Conservation (phyloP, 2,329 filamentous ascomycete species). For the Aspergillus sp. region DNA sequence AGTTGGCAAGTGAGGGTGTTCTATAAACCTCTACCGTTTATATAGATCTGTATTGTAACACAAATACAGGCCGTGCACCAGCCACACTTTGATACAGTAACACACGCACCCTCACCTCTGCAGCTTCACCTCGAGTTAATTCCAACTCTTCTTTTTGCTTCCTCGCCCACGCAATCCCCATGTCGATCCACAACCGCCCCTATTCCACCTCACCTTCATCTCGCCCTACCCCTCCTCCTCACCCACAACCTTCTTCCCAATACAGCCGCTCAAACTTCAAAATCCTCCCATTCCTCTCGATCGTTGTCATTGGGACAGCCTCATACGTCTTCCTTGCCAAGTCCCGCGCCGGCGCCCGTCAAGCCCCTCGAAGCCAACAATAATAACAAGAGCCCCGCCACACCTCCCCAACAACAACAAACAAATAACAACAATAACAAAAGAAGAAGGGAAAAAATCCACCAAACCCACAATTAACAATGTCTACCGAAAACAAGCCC, state of each 20-base stretch:
- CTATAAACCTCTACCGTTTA: background rate
- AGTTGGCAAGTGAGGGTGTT: background rate
- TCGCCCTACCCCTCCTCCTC: constrained; percentile 12
- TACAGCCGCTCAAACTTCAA: constrained; percentile 39
- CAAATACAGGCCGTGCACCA: background rate
- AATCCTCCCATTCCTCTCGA: constrained; percentile 43
- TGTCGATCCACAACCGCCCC: constrained; percentile 5
- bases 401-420: background rate
- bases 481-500: constrained; percentile 30
- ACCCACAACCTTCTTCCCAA: constrained; percentile 19
- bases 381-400: background rate
- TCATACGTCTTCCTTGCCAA: constrained; percentile 54
- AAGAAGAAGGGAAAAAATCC: background rate
- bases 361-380: constrained; percentile 2
- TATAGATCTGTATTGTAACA: constrained; percentile 7
- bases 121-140: background rate
- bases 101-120: background rate
- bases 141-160: background rate
- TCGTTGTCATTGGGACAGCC: constrained; percentile 50
- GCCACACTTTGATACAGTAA: background rate
- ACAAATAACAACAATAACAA: background rate
- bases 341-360: constrained; percentile 40
- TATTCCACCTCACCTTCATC: constrained; percentile 1
- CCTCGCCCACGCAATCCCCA: background rate
- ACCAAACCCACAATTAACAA: constrained; percentile 12